A percentile compares a stretch with the other conserved stretches of the same genome.
Evolutionary conservation across 1,284 basidiomycete species (phyloP).

Genomic region (Puccinia hordei): DNA sequence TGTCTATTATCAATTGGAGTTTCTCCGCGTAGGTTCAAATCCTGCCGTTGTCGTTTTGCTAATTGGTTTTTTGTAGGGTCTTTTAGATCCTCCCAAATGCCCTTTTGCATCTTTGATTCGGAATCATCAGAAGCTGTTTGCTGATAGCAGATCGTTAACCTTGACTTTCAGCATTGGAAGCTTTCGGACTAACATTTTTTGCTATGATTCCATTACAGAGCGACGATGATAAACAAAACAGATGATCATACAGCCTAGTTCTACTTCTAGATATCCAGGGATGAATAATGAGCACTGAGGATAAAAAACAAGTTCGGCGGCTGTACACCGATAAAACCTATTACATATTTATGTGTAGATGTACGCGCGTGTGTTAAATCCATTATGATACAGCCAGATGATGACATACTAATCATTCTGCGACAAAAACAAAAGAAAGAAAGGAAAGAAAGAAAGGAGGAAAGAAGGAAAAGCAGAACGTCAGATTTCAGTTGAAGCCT

Average conservation of each 20-base stretch:
- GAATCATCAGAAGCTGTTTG: no score
- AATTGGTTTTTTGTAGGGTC: neutral
- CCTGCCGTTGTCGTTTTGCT: conserved; percentile 32
- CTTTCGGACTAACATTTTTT: neutral
- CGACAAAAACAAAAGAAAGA: neutral
- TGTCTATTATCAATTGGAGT: conserved; percentile 50
- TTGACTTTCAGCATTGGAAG: no score
- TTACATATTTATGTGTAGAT: neutral
- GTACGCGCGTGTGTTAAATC: neutral
- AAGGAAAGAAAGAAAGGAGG: neutral
- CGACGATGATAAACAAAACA: neutral
- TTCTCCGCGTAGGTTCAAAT: conserved; percentile 51
- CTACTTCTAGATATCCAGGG: no score
- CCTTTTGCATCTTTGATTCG: no score
- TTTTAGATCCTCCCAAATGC: no score
- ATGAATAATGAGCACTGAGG: no score
- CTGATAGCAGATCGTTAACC: no score
- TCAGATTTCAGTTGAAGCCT: no score
- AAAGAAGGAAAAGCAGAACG: no score
- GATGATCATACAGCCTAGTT: neutral
- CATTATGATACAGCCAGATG: conserved; percentile 2
- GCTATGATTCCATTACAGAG: neutral
- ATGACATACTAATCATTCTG: no score
- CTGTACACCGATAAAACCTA: no score
- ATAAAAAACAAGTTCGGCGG: no score